Percentiles rank a stretch among this genome's conserved stretches.
Evolutionary conservation across 805 yeast species (phyloP).

Genomic region (Candida bentonensis): DNA sequence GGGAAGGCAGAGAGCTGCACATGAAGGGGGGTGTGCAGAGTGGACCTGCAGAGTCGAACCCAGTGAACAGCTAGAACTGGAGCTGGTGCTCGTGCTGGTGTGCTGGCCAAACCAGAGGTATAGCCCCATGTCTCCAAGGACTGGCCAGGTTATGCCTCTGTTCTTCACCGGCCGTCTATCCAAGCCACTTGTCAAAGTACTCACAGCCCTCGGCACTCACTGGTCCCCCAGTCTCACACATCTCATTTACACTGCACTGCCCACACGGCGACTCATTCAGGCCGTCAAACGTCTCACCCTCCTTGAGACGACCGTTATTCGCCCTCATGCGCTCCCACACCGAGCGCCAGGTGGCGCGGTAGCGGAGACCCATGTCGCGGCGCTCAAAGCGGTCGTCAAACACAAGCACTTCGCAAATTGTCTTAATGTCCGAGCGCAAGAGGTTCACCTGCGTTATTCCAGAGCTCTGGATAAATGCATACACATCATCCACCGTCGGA

Average conservation of each 20-base stretch:
- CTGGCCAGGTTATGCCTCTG: background rate
- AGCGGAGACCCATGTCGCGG: constrained; percentile 43
- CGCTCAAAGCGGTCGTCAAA: constrained; percentile 77
- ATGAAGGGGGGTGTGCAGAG: too few species aligned
- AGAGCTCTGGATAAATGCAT: constrained; percentile 54
- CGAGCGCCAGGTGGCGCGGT: constrained; percentile 68
- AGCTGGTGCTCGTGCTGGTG: too few species aligned
- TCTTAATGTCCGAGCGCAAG: constrained; percentile 54
- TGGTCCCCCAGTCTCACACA: constrained; percentile 18
- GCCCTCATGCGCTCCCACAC: constrained; percentile 6
- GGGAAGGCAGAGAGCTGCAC: too few species aligned
- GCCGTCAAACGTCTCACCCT: constrained; percentile 10
- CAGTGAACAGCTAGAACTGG: too few species aligned
- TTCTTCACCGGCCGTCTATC: background rate
- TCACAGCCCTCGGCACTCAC: constrained; percentile 19
- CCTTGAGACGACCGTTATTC: constrained; percentile 5
- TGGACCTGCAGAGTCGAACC: too few species aligned
- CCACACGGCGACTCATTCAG: constrained; percentile 22
- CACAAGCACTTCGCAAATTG: constrained; percentile 76
- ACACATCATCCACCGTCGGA: constrained; percentile 61
- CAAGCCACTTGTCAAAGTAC: constrained; percentile 22
- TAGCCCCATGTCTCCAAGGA: too few species aligned
- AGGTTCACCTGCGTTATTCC: constrained; percentile 76
- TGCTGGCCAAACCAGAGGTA: too few species aligned
- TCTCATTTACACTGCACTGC: constrained; percentile 16